A percentile compares a stretch with the other conserved stretches of the same genome.
Evolutionary conservation across 805 yeast genomes (phyloP).

Genomic region (Suhomyces faveliae): DNA sequence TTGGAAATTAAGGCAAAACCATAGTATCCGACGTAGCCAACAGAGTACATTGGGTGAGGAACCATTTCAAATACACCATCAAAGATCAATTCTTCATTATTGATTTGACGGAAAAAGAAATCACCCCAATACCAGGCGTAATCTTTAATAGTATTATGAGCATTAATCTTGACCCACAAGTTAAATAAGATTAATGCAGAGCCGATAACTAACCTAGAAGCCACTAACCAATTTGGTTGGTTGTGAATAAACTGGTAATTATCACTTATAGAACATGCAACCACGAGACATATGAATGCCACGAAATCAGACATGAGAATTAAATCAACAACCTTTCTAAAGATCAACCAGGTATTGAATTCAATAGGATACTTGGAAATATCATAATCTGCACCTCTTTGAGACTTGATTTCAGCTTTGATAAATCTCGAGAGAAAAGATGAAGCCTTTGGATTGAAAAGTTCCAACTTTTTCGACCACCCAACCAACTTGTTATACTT

Average conservation of each 20-base stretch:
- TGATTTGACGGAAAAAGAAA: conserved; percentile 72
- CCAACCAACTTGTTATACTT: conserved; percentile 52
- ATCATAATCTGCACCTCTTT: conserved; percentile 36
- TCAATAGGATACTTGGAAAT: conserved; percentile 54
- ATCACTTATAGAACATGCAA: conserved; percentile 41
- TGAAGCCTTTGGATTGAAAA: conserved; percentile 38
- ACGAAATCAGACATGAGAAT: conserved; percentile 83
- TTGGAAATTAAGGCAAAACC: conserved; percentile 78
- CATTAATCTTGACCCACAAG: conserved; percentile 82
- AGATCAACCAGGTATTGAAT: conserved; percentile 79
- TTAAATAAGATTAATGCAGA: conserved; percentile 62
- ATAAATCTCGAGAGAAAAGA: conserved; percentile 41
- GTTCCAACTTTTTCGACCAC: conserved; percentile 44
- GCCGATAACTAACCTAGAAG: conserved; percentile 59
- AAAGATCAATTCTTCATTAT: conserved; percentile 65
- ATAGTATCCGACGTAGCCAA: conserved; percentile 84
- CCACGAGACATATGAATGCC: conserved; percentile 66
- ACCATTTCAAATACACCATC: conserved; percentile 89
- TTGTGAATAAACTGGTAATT: conserved; percentile 34
- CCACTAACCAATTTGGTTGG: conserved; percentile 45
- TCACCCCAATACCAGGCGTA: conserved; percentile 97
- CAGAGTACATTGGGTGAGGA: conserved; percentile 91
- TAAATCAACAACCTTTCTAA: conserved; percentile 76
- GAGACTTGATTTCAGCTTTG: conserved; percentile 32
- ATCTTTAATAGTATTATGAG: conserved; percentile 84